Evolutionary conservation across 768 basidiomycete species (phyloP), one percentile per base, ranked within the genome.

Genomic region (Lentinula sp.): DNA sequence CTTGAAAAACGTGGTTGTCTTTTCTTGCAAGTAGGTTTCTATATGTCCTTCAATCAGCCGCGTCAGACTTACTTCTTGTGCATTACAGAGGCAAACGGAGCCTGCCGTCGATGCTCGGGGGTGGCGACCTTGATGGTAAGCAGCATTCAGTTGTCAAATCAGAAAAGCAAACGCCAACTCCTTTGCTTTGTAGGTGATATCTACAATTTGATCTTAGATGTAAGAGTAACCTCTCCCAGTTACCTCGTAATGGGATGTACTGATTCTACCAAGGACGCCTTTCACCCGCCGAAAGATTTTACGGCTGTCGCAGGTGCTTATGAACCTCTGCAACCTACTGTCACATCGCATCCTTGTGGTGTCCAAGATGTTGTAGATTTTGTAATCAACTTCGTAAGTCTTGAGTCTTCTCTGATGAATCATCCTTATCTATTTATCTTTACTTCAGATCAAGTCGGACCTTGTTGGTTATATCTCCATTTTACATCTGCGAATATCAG

Each of bases 81-180:
- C 46, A 53, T 62, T 0, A 37, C 18, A 77, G 75, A 72, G 81
- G 81, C 8, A 40, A 71, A 40, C 74, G 81, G 57, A 69, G 78
- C 16, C 62, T 84, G 11, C 75, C 81, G 1, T 79, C 78, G 10
- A 75, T 73, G 61, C 75, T 84, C 15, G 81, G 81, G 31, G 83
- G 82, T 23, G 83, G 83, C 7, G 82, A 83, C 68, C 68, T 83
- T 50, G 82, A 83, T 63, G 82, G 80, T 45, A 76, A 77, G 56
- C 69, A 70, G 32, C 37, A 8, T 39, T 75, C 70, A 56, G 76
- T 72, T 61, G 37, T 70, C 11, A 69, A 72, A 40, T 65, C 28
- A 64, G 59, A 11, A 13, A 16, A 8, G 46, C 4, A 18, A 21
- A 57, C 3, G 61, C 21, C 0, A 10, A 32, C 28, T 7, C 28